Base-by-base conservation (phyloP, 2,329 filamentous ascomycete species). In the Apiospora malaysiana region DNA sequence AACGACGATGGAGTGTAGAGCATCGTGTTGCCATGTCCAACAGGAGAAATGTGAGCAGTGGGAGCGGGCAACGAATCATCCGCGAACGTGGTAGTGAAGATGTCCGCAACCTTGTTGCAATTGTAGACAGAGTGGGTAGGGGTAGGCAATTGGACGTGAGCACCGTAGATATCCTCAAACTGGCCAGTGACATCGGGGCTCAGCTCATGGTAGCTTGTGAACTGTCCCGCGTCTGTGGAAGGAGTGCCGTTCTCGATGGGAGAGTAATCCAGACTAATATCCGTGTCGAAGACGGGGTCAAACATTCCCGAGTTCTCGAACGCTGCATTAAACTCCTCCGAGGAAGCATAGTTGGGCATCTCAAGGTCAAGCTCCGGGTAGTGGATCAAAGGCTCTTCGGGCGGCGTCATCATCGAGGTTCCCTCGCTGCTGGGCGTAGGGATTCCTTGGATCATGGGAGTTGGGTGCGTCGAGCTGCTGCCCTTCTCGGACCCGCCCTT, bases 11-110 rank as follows among this genome's bases (percentile, higher is more conserved):
- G 90, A 12, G 92, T 92, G 81, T 87, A 92, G 43, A 94, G 86
- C 83, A 93, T 92, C 1, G 90, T 83, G 72, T 92, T 90, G 46
- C 88, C 86, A 76, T 93, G 91, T 6, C 90, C 92, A 69, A 86
- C 85, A 10, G 92, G 91, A 4, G 92, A 94, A 72, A 94, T 87
- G 72, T 93, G 91, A 43, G 82, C 79, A 43, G 76, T 75, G 71
- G 77, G 78, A n/a, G 81, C 81, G 43, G 81, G 82, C 76, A 80
- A 83, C 51, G 85, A 75, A 18, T 85, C 81, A 7, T 80, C 76
- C 5, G 77, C 74, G 70, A 81, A 83, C 71, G 82, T 80, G 45
- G 81, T 80, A n/a, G 56, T 63, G 67, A 86, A 84, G 42, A 82
- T 80, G 68, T 84, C 81, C 2, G 79, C 76, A 72, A 85, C 79